Evolutionary conservation across 495 filamentous ascomycete species (phyloP).

Genomic region (Coniosporium apollinis): DNA sequence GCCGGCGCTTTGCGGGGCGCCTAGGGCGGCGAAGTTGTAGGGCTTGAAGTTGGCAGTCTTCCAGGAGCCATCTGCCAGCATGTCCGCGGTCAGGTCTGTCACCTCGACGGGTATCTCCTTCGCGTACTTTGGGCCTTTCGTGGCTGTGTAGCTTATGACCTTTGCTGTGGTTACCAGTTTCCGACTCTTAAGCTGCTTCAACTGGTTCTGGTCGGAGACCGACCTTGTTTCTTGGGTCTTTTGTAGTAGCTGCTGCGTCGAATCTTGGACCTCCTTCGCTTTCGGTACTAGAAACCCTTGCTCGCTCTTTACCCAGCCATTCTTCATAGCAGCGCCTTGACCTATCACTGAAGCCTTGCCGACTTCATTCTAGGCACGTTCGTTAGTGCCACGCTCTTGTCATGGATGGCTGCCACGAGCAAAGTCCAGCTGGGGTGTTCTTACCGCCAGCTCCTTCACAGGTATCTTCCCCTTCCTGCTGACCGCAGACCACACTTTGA

Average conservation of each 20-base stretch:
- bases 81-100: slow-evolving; percentile 86
- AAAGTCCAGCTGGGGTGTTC: slow-evolving; percentile 16
- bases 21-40: slow-evolving; percentile 91
- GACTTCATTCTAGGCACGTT: slow-evolving; percentile 36
- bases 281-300: slow-evolving; percentile 19
- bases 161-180: slow-evolving; percentile 71
- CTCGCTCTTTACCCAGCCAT: slow-evolving; percentile 88
- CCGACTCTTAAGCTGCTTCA: slow-evolving; percentile 72
- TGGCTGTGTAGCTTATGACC: slow-evolving; percentile 65
- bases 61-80: slow-evolving; percentile 67
- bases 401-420: too few species aligned
- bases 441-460: slow-evolving; percentile 54
- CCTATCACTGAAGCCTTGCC: slow-evolving; percentile 77
- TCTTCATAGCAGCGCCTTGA: slow-evolving; percentile 91
- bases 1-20: slow-evolving; percentile 60
- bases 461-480: slow-evolving; percentile 59
- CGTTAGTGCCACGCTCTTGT: slow-evolving; percentile 3
- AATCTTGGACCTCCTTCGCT: slow-evolving; percentile 45
- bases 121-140: slow-evolving; percentile 76
- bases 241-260: slow-evolving; percentile 55
- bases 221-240: slow-evolving; percentile 50
- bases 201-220: slow-evolving; percentile 49
- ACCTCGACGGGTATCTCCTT: slow-evolving; percentile 78
- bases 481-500: slow-evolving; percentile 80
- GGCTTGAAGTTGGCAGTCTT: slow-evolving; percentile 83